phyloP scores from a whole-genome alignment of 768 basidiomycete species.

The Sporobolomyces pararoseus region DNA sequence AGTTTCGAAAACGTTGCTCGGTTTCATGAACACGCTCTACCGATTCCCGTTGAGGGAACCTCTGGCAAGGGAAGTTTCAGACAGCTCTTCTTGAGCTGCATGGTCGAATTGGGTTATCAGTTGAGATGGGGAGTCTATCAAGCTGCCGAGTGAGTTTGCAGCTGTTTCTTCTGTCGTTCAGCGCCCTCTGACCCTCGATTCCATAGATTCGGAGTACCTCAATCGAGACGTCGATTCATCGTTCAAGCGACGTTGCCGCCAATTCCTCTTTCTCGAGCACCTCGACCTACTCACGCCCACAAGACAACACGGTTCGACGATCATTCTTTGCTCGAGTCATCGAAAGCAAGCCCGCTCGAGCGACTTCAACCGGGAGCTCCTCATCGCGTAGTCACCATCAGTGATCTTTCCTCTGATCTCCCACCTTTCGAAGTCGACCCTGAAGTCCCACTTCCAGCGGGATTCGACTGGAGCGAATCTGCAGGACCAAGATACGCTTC shows the following conservation, averaged over 20 bases:
- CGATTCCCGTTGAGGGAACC: neutral
- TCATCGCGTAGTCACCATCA: neutral
- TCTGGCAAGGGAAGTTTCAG: neutral
- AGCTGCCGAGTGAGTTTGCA: slow-evolving; percentile 5
- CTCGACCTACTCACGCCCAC: neutral
- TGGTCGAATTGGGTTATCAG: slow-evolving; percentile 11
- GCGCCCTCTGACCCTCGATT: neutral
- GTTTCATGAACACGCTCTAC: slow-evolving; percentile 9
- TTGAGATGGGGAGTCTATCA: neutral
- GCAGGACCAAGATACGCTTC: neutral
- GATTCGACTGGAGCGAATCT: neutral
- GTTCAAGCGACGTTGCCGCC: slow-evolving; percentile 1
- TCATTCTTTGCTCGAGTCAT: neutral
- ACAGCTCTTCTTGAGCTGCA: neutral
- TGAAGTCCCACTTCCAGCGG: neutral
- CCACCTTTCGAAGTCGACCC: neutral
- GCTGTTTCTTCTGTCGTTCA: no score
- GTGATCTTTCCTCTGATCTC: slow-evolving; percentile 3
- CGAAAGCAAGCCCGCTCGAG: no score
- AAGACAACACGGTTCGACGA: neutral
- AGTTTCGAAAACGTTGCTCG: slow-evolving; percentile 27
- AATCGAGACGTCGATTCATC: slow-evolving; percentile 10
- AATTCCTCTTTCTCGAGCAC: neutral
- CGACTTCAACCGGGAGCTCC: slow-evolving; percentile 1
- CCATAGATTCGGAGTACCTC: slow-evolving; percentile 11